Base-by-base conservation (phyloP, 176 grass and related monocot genomes). In the Typha latifolia region DNA sequence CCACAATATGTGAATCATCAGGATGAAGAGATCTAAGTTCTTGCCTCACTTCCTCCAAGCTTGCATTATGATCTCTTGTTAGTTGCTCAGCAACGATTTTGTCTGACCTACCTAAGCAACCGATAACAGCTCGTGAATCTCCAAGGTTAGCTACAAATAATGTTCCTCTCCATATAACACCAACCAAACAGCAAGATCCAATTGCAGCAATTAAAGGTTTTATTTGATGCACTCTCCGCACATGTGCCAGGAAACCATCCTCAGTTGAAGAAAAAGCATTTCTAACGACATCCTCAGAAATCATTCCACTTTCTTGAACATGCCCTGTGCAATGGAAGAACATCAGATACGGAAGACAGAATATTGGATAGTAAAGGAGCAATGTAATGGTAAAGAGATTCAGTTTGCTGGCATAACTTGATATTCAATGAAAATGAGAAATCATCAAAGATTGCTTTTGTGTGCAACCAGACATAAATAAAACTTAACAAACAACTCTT, bases 41-140 rank as follows among this genome's bases (percentile, higher is more conserved):
- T 64, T 90, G 81, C 70, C 94, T 89, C 32, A 97, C 86, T 75
- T 97, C 94, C 64, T 91, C 89, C 47, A 87, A 27, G 68, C 88
- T 75, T 61, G 94, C 94, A 75, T 97, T 97, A 78, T 97, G 94
- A 70, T 97, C 94, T 66, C 89, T 81, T 48, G 94, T 92, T 74
- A 97, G 63, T 64, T 97, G 94, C 67, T 97, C 83, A 50, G 89
- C 94, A 62, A 84, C 59, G 66, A 92, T 92, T 62, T 74, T 90
- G 71, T 82, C 82, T 49, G 88, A 73, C 49, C 27, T 73, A 47
- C 57, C 61, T 78, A 90, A 71, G 79, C 53, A 97, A 52, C 94
- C 94, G 51, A 97, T 13, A 1, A 97, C 81, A 32, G 88, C 94
- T 5, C 94, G 67, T 52, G 94, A 93, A 85, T 97, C 94, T 37